phyloP scores from a whole-genome alignment of 2,329 filamentous ascomycete species.

The Alternaria viburni region DNA sequence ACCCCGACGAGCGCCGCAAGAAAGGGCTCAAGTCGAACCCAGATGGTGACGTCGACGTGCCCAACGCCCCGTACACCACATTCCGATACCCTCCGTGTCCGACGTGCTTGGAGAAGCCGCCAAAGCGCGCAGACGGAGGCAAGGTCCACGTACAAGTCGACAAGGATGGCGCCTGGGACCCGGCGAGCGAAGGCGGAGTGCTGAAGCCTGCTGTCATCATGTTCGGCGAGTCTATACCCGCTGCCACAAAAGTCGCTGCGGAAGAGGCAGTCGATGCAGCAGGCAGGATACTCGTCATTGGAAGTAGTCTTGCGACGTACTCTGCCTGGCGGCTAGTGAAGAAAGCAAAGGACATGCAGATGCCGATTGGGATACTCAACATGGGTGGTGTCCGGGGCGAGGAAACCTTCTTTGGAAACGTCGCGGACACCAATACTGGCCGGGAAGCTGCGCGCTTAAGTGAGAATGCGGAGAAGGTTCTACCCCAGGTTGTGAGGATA shows the following conservation, averaged over 20 bases:
- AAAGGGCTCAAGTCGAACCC: conserved; percentile 84
- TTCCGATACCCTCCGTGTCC: conserved; percentile 94
- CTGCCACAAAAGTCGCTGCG: conserved; percentile 72
- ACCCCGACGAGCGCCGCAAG: conserved; percentile 70
- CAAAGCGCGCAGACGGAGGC: conserved; percentile 60
- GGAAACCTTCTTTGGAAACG: conserved; percentile 69
- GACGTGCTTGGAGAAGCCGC: conserved; percentile 73
- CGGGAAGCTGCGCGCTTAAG: conserved; percentile 49
- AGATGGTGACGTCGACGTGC: conserved; percentile 92
- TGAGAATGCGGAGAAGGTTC: conserved; percentile 49
- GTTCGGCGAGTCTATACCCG: conserved; percentile 89
- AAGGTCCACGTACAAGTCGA: conserved; percentile 69
- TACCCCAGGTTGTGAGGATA: conserved; percentile 38
- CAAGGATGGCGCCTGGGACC: conserved; percentile 76
- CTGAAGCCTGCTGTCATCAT: conserved; percentile 93
- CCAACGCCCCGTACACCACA: conserved; percentile 82
- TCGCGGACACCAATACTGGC: conserved; percentile 55
- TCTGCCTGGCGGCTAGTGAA: conserved; percentile 92
- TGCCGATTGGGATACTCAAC: conserved; percentile 88
- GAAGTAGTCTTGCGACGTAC: conserved; percentile 91
- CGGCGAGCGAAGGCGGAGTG: conserved; percentile 67
- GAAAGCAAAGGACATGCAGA: conserved; percentile 78
- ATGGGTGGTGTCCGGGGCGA: conserved; percentile 84
- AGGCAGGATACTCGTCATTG: conserved; percentile 77
- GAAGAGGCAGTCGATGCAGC: conserved; percentile 79